Conservation (phyloP, 257 asterid genomes). For the Jasminum sambac region DNA sequence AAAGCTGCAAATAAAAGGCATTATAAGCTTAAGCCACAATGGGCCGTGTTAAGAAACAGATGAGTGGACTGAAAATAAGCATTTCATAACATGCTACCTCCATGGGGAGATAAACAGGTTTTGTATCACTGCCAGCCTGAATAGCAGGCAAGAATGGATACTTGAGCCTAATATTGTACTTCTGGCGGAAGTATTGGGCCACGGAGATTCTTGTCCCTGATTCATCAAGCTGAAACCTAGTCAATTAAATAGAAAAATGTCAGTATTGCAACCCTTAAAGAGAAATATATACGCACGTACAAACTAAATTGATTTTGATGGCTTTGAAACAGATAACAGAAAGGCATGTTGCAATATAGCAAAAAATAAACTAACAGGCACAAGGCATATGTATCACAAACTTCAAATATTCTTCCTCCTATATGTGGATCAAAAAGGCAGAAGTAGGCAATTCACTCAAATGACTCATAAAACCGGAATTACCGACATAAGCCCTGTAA, state of each 20-base stretch:
- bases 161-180: constrained; percentile 37
- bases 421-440: not conserved
- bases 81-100: constrained; percentile 48
- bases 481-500: not conserved
- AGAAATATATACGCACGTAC: not conserved
- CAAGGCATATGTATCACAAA: not conserved
- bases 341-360: not conserved
- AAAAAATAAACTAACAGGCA: not conserved
- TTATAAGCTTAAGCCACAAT: not conserved
- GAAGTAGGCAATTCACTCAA: not conserved
- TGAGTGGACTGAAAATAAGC: not conserved
- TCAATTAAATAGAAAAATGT: not conserved
- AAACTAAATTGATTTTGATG: not conserved
- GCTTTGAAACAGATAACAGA: not conserved
- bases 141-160: constrained; percentile 60
- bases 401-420: not conserved
- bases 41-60: not conserved
- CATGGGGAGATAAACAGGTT: constrained; percentile 69
- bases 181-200: constrained; percentile 47
- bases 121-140: constrained; percentile 59
- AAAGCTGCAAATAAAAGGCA: constrained; percentile 39
- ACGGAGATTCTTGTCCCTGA: constrained; percentile 39
- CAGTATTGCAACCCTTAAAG: not conserved
- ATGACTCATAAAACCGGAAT: not conserved
- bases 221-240: constrained; percentile 60